phyloP scores from a whole-genome alignment of 495 filamentous ascomycete species.

The Aspergillus avenaceus region DNA sequence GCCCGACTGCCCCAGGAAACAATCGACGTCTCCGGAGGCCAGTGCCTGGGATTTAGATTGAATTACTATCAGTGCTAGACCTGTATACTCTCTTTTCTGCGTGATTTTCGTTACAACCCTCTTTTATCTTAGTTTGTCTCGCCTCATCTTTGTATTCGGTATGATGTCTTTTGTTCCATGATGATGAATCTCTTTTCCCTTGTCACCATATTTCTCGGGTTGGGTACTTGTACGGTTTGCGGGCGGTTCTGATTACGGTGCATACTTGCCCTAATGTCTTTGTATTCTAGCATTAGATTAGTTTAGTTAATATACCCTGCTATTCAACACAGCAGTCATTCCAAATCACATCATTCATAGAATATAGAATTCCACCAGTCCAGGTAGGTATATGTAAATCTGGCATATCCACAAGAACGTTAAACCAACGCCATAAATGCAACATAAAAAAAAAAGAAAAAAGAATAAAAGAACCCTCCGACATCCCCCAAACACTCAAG shows the following conservation, averaged over 20 bases:
- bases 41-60: slow-evolving; percentile 32
- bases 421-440: slow-evolving; percentile 3
- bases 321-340: no score
- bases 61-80: slow-evolving; percentile 7
- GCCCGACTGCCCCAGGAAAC: slow-evolving; percentile 20
- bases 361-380: no score
- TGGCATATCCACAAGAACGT: slow-evolving; percentile 1
- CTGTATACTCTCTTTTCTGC: not conserved
- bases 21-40: slow-evolving; percentile 26
- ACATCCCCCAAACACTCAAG: not conserved
- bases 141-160: not conserved
- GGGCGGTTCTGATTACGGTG: slow-evolving; percentile 11
- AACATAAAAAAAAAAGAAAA: not conserved
- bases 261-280: slow-evolving; percentile 16
- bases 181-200: slow-evolving; percentile 15
- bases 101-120: not conserved
- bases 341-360: no score
- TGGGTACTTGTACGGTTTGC: slow-evolving; percentile 9
- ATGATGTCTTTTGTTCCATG: slow-evolving; percentile 10
- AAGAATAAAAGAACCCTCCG: not conserved
- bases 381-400: not conserved
- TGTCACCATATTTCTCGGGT: not conserved
- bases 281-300: slow-evolving; percentile 27
- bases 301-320: not conserved
- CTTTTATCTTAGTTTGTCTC: not conserved